A percentile compares a stretch with the other conserved stretches of the same genome.
Evolutionary conservation across 495 filamentous ascomycete genomes (phyloP).

Genomic region (Amniculicola lignicola): DNA sequence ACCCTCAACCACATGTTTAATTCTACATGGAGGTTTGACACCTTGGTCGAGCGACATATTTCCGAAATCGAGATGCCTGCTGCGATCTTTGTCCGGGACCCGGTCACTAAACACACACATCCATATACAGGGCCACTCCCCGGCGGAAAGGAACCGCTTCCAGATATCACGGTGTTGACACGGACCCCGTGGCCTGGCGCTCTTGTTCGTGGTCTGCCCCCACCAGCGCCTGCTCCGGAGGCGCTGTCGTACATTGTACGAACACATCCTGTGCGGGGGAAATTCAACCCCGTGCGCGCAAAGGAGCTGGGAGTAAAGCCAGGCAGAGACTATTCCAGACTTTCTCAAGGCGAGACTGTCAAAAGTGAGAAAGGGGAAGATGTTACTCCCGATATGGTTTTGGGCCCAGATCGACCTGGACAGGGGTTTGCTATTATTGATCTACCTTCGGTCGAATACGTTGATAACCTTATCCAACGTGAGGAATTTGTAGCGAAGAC

Average conservation of each 20-base stretch:
- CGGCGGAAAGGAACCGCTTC: conserved; percentile 47
- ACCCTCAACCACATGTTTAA: conserved; percentile 79
- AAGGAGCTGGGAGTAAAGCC: conserved; percentile 54
- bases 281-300: conserved; percentile 68
- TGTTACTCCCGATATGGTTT: conserved; percentile 64
- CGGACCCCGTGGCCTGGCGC: conserved; percentile 82
- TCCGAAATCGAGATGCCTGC: conserved; percentile 65
- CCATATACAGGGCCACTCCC: conserved; percentile 65
- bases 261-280: conserved; percentile 69
- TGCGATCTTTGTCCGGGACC: conserved; percentile 64
- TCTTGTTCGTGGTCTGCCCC: conserved; percentile 59
- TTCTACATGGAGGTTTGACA: conserved; percentile 69
- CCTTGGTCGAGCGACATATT: conserved; percentile 61
- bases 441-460: conserved; percentile 63
- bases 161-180: conserved; percentile 70
- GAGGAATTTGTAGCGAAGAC: conserved; percentile 67
- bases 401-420: conserved; percentile 54
- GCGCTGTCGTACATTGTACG: conserved; percentile 84
- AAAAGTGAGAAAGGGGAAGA: conserved; percentile 53
- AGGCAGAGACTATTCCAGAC: conserved; percentile 49
- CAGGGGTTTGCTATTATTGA: conserved; percentile 77
- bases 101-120: conserved; percentile 60
- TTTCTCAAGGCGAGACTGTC: conserved; percentile 53
- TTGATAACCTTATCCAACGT: conserved; percentile 63
- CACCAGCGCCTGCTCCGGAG: conserved; percentile 58